Percentiles rank a stretch among this genome's conserved stretches.
phyloP scores from a whole-genome alignment of 495 filamentous ascomycete genomes.

The Hypoxylon subgilvum region DNA sequence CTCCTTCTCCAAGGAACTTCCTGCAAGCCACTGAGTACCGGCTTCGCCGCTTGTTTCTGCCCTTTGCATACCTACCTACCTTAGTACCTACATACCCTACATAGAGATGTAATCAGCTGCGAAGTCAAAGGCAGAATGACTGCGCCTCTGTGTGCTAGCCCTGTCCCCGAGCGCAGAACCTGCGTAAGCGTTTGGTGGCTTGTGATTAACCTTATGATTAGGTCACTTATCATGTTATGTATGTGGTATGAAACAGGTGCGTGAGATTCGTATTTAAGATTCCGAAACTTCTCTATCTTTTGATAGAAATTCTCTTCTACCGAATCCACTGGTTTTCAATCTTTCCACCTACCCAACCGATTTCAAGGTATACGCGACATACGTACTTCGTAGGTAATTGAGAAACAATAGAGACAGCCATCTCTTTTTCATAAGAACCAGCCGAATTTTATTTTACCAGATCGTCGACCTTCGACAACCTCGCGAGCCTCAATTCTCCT shows the following conservation, averaged over 20 bases:
- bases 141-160: slow-evolving; percentile 10
- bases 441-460: background rate
- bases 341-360: background rate
- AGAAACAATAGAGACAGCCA: background rate
- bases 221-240: background rate
- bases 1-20: too few relatives aligned
- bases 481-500: background rate
- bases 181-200: slow-evolving; percentile 16
- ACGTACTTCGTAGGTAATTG: background rate
- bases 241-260: slow-evolving; percentile 6
- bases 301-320: background rate
- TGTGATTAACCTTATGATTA: slow-evolving; percentile 4
- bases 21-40: too few relatives aligned
- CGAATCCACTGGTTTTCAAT: background rate
- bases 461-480: background rate
- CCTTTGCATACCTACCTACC: background rate
- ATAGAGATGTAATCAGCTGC: slow-evolving; percentile 9
- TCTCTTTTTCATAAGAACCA: background rate
- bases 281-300: background rate
- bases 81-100: background rate
- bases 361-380: background rate
- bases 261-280: slow-evolving; percentile 3
- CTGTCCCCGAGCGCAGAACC: background rate
- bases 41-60: background rate
- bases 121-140: slow-evolving; percentile 20